phyloP scores from a whole-genome alignment of 1,139 yeast genomes.

The Eremothecium coryli region DNA sequence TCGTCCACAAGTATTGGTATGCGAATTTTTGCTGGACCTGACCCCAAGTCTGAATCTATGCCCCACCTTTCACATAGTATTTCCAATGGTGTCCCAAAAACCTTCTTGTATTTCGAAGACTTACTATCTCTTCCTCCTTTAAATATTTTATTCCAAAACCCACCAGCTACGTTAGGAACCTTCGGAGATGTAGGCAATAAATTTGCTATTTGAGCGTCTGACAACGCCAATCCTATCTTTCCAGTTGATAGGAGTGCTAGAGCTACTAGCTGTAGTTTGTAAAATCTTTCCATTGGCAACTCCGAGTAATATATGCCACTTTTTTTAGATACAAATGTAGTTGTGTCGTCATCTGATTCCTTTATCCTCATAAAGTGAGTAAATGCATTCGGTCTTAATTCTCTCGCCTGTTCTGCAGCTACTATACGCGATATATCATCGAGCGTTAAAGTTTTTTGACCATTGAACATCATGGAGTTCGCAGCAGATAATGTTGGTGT shows the following conservation, averaged over 20 bases:
- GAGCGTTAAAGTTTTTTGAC: conserved; percentile 77
- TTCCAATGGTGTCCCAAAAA: conserved; percentile 75
- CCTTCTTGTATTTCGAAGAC: conserved; percentile 31
- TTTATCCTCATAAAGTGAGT: conserved; percentile 29
- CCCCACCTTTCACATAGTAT: conserved; percentile 69
- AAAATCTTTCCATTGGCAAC: conserved; percentile 43
- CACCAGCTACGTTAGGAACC: conserved; percentile 15
- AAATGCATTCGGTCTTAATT: conserved; percentile 45
- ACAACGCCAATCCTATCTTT: conserved; percentile 11
- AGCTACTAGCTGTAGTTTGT: conserved; percentile 50
- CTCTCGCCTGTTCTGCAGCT: conserved; percentile 94
- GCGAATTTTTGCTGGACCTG: conserved; percentile 69
- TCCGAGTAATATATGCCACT: conserved; percentile 61
- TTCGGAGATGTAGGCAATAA: conserved; percentile 14
- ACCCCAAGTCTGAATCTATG: conserved; percentile 77
- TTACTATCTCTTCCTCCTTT: conserved; percentile 32
- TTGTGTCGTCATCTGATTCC: conserved; percentile 24
- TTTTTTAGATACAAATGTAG: conserved; percentile 15
- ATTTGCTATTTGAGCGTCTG: conserved; percentile 9
- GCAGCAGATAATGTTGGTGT: conserved; percentile 37
- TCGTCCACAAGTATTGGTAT: conserved; percentile 89
- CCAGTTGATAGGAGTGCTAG: conserved; percentile 30
- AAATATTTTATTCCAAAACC: conserved; percentile 67
- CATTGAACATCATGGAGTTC: conserved; percentile 43
- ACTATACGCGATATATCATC: conserved; percentile 97